Conservation (phyloP, 1,139 yeast species). For the Pichia sp. region DNA sequence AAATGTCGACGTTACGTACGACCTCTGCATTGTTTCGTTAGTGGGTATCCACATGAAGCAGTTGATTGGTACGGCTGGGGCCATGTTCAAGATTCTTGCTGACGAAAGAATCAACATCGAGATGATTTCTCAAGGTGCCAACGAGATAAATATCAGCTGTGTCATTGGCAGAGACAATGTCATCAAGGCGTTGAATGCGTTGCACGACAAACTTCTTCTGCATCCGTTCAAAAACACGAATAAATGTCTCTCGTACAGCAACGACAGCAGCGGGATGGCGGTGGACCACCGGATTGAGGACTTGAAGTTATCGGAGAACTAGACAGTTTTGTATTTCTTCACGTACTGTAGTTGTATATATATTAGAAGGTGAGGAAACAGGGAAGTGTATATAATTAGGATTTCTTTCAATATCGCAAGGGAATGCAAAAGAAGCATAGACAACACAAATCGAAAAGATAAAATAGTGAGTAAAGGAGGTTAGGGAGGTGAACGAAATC, state of each 20-base stretch:
- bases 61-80: slow-evolving; percentile 93
- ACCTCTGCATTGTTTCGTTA: slow-evolving; percentile 85
- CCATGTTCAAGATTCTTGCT: slow-evolving; percentile 92
- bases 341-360: not conserved
- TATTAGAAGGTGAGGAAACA: not conserved
- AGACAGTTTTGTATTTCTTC: not conserved
- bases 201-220: slow-evolving; percentile 75
- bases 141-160: slow-evolving; percentile 93
- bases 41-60: slow-evolving; percentile 98
- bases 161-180: slow-evolving; percentile 84
- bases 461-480: no score
- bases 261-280: slow-evolving; percentile 16
- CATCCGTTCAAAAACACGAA: slow-evolving; percentile 35
- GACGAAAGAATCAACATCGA: slow-evolving; percentile 91
- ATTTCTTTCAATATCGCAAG: not conserved
- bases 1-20: slow-evolving; percentile 78
- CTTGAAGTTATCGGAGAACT: slow-evolving; percentile 29
- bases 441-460: no score
- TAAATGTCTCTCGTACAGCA: slow-evolving; percentile 9
- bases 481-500: slow-evolving; percentile 21
- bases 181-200: slow-evolving; percentile 76
- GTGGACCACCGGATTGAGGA: slow-evolving; percentile 34
- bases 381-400: not conserved
- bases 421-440: not conserved
- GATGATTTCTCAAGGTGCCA: slow-evolving; percentile 98